phyloP scores from a whole-genome alignment of 2,329 filamentous ascomycete species.

The Neonectria magnoliae region DNA sequence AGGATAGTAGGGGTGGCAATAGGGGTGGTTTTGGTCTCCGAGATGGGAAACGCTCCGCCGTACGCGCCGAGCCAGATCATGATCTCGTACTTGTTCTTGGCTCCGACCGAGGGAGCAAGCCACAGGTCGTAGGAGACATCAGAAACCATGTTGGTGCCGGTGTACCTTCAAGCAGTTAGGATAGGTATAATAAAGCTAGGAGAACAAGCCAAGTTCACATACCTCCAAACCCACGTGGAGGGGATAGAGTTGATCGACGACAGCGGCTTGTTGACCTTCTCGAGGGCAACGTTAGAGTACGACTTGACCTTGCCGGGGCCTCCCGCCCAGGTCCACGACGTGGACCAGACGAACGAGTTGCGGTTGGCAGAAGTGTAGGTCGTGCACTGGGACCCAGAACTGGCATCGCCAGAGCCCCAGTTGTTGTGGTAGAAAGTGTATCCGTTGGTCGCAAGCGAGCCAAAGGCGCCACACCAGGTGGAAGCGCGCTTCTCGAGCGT shows the following conservation, averaged over 20 bases:
- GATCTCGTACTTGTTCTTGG: conserved; percentile 63
- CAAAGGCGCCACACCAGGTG: conserved; percentile 53
- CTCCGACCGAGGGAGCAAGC: conserved; percentile 57
- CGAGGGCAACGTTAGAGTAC: conserved; percentile 54
- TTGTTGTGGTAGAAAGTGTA: conserved; percentile 65
- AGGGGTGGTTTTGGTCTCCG: conserved; percentile 9
- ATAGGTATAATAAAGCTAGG: not conserved
- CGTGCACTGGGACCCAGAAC: conserved; percentile 54
- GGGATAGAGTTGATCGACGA: conserved; percentile 49
- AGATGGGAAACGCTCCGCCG: conserved; percentile 67
- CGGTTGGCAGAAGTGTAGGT: conserved; percentile 49
- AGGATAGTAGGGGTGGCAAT: conserved; percentile 59
- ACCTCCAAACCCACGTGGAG: conserved; percentile 46
- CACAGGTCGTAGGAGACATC: conserved; percentile 71
- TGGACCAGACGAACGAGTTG: conserved; percentile 52
- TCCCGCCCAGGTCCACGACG: conserved; percentile 54
- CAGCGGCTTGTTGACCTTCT: conserved; percentile 49
- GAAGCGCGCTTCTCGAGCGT: conserved; percentile 48
- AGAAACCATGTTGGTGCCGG: conserved; percentile 51
- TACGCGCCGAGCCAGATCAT: conserved; percentile 71
- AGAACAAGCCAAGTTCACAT: not conserved
- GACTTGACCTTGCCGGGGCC: conserved; percentile 54
- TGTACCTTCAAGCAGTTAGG: conserved; percentile 41
- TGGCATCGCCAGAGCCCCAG: conserved; percentile 54
- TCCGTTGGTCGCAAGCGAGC: conserved; percentile 47